Base-by-base conservation (phyloP, 108 stramenopile species). In the Fragilariopsis cylindrus region DNA sequence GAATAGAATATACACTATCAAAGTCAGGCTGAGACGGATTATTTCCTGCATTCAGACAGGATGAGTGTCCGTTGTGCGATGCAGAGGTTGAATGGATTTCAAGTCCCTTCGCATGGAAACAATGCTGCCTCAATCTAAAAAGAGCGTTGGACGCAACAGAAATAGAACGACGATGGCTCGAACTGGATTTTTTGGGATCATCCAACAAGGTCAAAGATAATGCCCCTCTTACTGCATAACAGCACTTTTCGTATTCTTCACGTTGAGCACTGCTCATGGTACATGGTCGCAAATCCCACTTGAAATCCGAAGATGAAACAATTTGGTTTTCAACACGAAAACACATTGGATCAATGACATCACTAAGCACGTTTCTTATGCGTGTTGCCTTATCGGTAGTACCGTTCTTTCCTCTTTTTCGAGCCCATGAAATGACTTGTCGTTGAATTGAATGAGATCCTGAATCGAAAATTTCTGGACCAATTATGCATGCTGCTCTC, bases 221-320 rank as follows among this genome's bases (percentile, higher is more conserved):
- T 13, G 84, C 73, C 19, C 83, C 84, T 65, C 86, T 60, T 44
- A 87, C 58, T 41, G 76, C 73, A 48, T 49, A 42, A 67, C 87
- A 88, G 40, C 82, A 84, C 19, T 56, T 60, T n/a, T 84, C 76
- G 71, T 92, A 92, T 5, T 74, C 79, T 49, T 18, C 15, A 39
- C 79, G 73, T 50, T 92, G 91, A 12, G 52, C 9, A 7, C 43
- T 48, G 39, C 78, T 39, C 71, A 90, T 77, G 18, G 70, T 48
- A 54, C 88, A 92, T 7, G 50, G 46, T 30, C 75, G 79, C 12
- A 84, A 18, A 45, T 89, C 81, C 88, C 87, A 88, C 4, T 65
- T 16, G 3, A 19, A 40, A 44, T 46, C 45, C 11, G 57, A 52
- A 7, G 6, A 41, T 4, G 53, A 13, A 4, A 42, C 11, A 12